Base-by-base conservation (phyloP, 371 early-diverging fungal genomes). In the Dichotomocladium elegans region DNA sequence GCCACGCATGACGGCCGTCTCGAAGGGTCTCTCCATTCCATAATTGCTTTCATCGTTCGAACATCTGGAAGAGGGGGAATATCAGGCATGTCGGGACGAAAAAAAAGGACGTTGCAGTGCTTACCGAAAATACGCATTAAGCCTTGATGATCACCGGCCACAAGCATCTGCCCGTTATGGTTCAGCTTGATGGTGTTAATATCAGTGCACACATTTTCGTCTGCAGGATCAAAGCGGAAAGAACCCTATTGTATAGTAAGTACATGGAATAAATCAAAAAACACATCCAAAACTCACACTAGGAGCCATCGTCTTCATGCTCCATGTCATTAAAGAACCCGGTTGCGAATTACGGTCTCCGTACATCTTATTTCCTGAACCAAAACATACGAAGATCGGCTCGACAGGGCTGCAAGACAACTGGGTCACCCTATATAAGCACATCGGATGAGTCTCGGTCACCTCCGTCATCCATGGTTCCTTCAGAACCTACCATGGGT, bases 151-250 rank as follows among this genome's bases (percentile, higher is more conserved):
- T 83, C 81, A 3, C 81, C 81, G 17, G 79, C 64, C 15, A 85
- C 83, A 3, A 85, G 43, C 60, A 85, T 69, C 48, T 83, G 82
- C 3, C 86, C 86, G 55, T 85, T 85, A 54, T 85, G 86, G 47
- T 85, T 85, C 28, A 81, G 70, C 28, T 78, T 73, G 9, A 83
- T 68, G 7, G 79, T 76, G 41, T 78, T 79, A 33, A 85, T 77
- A 34, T 65, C 70, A 1, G 63, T 52, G 11, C 53, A 52, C 4
- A 64, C 21, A 27, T 66, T 34, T 41, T 67, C 58, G 19, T 66
- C 40, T 40, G 61, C 53, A 28, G 65, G 21, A 41, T 66, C 51
- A 34, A 69, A 55, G 12, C 44, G 30, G 43, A 60, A 66, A 9
- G 58, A 60, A 17, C 65, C 68, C 77, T 70, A 62, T 15, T 15